Conservation (phyloP, 495 filamentous ascomycete species). For the Evernia prunastri region DNA sequence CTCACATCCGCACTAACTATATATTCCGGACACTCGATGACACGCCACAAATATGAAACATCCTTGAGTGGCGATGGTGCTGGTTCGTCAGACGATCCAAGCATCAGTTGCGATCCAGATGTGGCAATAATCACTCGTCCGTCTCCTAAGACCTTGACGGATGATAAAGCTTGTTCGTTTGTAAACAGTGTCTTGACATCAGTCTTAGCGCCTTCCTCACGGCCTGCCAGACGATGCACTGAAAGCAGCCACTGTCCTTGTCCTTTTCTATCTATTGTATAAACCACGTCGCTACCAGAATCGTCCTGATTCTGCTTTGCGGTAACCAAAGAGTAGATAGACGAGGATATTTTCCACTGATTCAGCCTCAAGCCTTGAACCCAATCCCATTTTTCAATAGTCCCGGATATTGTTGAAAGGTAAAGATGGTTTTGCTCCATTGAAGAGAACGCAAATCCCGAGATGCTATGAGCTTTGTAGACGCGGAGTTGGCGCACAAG, state of each 20-base stretch:
- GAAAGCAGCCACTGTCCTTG: slow-evolving; percentile 22
- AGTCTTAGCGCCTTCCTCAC: slow-evolving; percentile 15
- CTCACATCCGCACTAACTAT: slow-evolving; percentile 54
- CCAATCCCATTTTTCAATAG: slow-evolving; percentile 73
- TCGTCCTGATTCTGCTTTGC: background rate
- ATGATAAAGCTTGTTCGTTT: slow-evolving; percentile 24
- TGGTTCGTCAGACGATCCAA: slow-evolving; percentile 19
- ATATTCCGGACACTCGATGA: slow-evolving; percentile 46
- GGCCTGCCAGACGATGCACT: slow-evolving; percentile 21
- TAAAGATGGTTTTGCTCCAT: slow-evolving; percentile 54
- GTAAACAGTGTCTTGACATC: slow-evolving; percentile 21
- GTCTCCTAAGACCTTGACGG: slow-evolving; percentile 34
- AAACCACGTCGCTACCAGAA: slow-evolving; percentile 13
- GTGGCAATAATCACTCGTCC: slow-evolving; percentile 36
- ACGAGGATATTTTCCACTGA: slow-evolving; percentile 36
- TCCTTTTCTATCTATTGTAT: slow-evolving; percentile 22
- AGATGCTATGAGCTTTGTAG: slow-evolving; percentile 34
- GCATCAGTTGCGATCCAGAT: slow-evolving; percentile 19
- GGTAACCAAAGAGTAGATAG: slow-evolving; percentile 14
- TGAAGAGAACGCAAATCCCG: slow-evolving; percentile 54
- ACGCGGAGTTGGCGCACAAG: slow-evolving; percentile 55
- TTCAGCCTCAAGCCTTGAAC: slow-evolving; percentile 46
- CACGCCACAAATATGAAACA: slow-evolving; percentile 46
- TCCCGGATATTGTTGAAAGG: slow-evolving; percentile 60
- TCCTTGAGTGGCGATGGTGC: slow-evolving; percentile 22